Conservation (phyloP, 192 early-diverging fungal species). For the Phycomyces blakesleeanus region DNA sequence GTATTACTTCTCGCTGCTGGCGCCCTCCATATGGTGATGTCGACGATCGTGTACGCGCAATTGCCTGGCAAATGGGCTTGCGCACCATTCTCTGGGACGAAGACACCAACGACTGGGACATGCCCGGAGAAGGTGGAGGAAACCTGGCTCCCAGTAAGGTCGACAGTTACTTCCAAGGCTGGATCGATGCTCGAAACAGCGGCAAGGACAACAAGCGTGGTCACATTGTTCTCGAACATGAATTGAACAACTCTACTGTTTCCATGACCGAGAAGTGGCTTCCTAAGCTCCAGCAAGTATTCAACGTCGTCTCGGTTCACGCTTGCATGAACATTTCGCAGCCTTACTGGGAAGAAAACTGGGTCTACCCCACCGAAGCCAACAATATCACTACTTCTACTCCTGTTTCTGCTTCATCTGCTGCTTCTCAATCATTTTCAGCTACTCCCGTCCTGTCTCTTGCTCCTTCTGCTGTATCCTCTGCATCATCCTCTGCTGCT, state of each 20-base stretch:
- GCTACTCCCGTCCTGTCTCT: not conserved
- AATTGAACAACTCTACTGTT: conserved; percentile 39
- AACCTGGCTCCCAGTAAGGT: conserved; percentile 18
- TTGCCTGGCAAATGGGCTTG: conserved; percentile 30
- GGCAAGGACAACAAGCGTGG: conserved; percentile 15
- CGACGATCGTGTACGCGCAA: conserved; percentile 40
- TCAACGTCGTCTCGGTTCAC: conserved; percentile 32
- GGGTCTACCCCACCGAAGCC: conserved; percentile 29
- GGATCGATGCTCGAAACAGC: conserved; percentile 20
- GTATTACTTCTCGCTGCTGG: conserved; percentile 36
- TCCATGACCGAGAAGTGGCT: conserved; percentile 41
- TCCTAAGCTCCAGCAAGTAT: conserved; percentile 32
- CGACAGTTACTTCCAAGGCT: conserved; percentile 26
- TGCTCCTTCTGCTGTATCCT: not conserved
- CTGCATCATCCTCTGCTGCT: not conserved
- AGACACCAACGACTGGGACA: conserved; percentile 37
- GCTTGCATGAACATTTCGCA: conserved; percentile 35
- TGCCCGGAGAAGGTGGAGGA: conserved; percentile 30
- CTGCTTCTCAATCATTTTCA: not conserved
- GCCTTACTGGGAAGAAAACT: conserved; percentile 38
- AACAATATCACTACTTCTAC: not conserved
- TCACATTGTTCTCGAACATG: conserved; percentile 41
- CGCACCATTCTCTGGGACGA: conserved; percentile 19
- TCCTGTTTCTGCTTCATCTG: not conserved
- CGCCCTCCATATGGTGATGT: conserved; percentile 48